phyloP scores from a whole-genome alignment of 768 basidiomycete genomes.

The Leccinum rimulosum region DNA sequence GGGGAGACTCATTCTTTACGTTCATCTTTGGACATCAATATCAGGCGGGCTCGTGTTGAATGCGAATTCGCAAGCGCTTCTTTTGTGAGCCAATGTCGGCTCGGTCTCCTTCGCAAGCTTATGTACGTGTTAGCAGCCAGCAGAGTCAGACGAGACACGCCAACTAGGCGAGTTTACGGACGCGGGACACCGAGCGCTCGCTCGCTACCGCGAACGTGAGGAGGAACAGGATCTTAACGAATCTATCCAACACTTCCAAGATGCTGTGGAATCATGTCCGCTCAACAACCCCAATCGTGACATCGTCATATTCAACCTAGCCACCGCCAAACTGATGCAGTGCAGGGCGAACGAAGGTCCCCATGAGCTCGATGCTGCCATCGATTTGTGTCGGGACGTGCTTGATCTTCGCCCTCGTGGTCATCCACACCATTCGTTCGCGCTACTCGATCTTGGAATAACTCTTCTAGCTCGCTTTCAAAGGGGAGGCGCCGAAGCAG shows the following conservation, averaged over 20 bases:
- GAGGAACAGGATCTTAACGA: constrained; percentile 11
- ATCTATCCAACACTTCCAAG: constrained; percentile 14
- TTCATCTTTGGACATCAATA: neutral
- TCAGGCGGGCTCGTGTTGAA: neutral
- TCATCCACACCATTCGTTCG: neutral
- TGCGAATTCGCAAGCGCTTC: neutral
- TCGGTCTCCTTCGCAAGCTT: neutral
- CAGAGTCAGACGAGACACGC: neutral
- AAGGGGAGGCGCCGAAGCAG: neutral
- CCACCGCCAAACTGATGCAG: neutral
- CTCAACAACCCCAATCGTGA: constrained; percentile 12
- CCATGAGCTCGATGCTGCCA: constrained; percentile 1
- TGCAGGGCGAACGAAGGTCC: neutral
- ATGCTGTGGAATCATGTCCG: constrained; percentile 7
- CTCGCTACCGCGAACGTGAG: neutral
- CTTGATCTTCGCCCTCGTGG: neutral
- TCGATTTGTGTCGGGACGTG: neutral
- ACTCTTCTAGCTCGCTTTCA: neutral
- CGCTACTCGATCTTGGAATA: neutral
- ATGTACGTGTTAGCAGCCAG: neutral
- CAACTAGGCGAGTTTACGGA: neutral
- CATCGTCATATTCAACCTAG: constrained; percentile 9
- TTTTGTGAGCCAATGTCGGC: neutral
- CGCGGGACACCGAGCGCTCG: neutral
- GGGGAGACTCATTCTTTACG: neutral